A percentile compares a stretch with the other conserved stretches of the same genome.
Evolutionary conservation across 345 rosid genomes (phyloP).

Genomic region (Aquilaria sinensis): DNA sequence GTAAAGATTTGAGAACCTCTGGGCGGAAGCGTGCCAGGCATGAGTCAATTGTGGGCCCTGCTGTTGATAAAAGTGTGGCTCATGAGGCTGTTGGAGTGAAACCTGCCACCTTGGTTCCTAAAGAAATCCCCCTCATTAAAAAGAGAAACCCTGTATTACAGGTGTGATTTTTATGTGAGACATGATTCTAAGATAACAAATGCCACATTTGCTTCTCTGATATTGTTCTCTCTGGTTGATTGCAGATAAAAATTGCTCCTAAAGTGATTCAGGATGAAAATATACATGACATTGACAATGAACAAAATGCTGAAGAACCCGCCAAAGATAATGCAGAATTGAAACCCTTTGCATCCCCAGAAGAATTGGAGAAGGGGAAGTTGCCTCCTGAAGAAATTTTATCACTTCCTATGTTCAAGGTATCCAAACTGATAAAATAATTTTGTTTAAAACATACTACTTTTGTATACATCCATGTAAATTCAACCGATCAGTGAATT

Average conservation of each 20-base stretch:
- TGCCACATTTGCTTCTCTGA: constrained; percentile 5
- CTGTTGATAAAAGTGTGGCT: constrained; percentile 56
- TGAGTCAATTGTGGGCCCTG: constrained; percentile 78
- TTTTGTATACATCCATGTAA: no score
- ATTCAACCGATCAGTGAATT: no score
- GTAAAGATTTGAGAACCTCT: constrained; percentile 26
- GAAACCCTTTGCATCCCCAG: constrained; percentile 42
- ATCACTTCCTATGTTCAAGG: constrained; percentile 91
- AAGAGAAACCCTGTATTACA: constrained; percentile 79
- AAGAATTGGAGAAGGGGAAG: constrained; percentile 68
- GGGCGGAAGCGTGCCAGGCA: constrained; percentile 57
- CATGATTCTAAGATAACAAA: not conserved
- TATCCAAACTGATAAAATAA: constrained; percentile 15
- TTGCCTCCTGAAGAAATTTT: constrained; percentile 85
- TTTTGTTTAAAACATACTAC: no score
- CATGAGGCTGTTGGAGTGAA: constrained; percentile 88
- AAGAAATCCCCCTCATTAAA: constrained; percentile 78
- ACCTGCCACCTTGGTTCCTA: constrained; percentile 69
- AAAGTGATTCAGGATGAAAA: constrained; percentile 45
- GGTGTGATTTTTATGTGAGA: constrained; percentile 31
- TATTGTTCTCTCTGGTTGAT: constrained; percentile 16
- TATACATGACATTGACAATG: constrained; percentile 35
- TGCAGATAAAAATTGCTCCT: constrained; percentile 69
- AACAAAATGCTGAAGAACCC: constrained; percentile 36
- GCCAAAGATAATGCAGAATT: constrained; percentile 27